Evolutionary conservation across 441 rosid species (phyloP).

Genomic region (California macrophylla): DNA sequence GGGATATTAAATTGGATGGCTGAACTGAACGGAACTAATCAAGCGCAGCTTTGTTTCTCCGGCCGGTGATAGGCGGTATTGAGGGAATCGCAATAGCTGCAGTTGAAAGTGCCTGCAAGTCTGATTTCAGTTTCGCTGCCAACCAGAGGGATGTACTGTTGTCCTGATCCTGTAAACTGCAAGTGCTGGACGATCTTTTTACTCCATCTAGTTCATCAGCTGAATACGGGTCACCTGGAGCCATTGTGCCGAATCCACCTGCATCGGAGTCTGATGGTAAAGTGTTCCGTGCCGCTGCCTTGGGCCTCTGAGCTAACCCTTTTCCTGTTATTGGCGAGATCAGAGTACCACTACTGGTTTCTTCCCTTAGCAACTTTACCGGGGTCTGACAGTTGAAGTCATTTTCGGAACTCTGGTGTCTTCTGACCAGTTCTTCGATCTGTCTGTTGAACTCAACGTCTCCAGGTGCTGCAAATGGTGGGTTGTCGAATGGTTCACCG

Average conservation of each 20-base stretch:
- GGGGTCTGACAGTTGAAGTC: conserved; percentile 33
- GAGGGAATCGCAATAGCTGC: conserved; percentile 46
- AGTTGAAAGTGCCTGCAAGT: conserved; percentile 38
- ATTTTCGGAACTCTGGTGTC: conserved; percentile 55
- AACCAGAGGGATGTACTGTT: conserved; percentile 34
- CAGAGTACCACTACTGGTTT: conserved; percentile 28
- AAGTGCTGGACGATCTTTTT: conserved; percentile 57
- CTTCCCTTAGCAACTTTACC: conserved; percentile 42
- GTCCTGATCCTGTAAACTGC: conserved; percentile 49
- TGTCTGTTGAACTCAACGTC: conserved; percentile 30
- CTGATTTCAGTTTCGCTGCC: conserved; percentile 42
- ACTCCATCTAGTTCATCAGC: conserved; percentile 30
- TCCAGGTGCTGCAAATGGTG: conserved; percentile 14
- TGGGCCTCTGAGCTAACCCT: conserved; percentile 44
- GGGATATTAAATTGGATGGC: background rate
- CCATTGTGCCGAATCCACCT: conserved; percentile 20
- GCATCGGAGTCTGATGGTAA: conserved; percentile 28
- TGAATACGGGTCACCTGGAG: conserved; percentile 25
- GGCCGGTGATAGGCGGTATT: conserved; percentile 47
- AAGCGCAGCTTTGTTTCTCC: conserved; percentile 47
- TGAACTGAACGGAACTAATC: conserved; percentile 21
- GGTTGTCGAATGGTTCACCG: conserved; percentile 24
- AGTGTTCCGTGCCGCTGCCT: conserved; percentile 32
- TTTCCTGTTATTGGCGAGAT: conserved; percentile 36
- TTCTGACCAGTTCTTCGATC: conserved; percentile 38